phyloP scores from a whole-genome alignment of 2,329 filamentous ascomycete genomes.

The Fusarium praegraminearum region DNA sequence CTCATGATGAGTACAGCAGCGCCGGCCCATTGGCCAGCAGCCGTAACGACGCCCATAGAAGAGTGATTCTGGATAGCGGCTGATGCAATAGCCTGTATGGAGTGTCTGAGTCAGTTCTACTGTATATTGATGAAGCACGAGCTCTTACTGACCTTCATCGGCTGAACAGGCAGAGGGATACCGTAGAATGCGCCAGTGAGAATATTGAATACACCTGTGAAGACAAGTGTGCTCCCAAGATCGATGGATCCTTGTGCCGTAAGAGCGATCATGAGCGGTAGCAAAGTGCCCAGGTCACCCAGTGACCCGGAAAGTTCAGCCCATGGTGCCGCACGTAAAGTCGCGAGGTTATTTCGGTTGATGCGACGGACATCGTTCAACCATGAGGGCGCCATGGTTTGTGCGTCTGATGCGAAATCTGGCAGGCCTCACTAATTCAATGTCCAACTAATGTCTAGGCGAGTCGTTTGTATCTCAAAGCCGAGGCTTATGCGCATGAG shows the following conservation, averaged over 20 bases:
- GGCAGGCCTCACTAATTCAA: not conserved
- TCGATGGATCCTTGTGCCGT: constrained; percentile 82
- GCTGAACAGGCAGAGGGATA: constrained; percentile 90
- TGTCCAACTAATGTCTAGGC: not conserved
- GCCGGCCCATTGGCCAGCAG: constrained; percentile 81
- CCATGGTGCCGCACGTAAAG: constrained; percentile 60
- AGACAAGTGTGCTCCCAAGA: constrained; percentile 85
- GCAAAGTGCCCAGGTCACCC: constrained; percentile 89
- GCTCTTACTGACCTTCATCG: constrained; percentile 70
- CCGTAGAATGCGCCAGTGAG: constrained; percentile 85
- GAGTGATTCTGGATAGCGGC: constrained; percentile 78
- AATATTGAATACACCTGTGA: constrained; percentile 89
- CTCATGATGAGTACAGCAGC: constrained; percentile 80
- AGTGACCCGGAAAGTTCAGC: constrained; percentile 88
- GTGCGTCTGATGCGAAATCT: not conserved
- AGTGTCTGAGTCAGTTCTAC: not conserved
- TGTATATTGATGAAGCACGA: not conserved
- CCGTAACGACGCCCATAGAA: constrained; percentile 72
- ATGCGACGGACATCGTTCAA: constrained; percentile 48
- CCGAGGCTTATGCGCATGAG: not conserved
- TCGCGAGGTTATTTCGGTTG: constrained; percentile 63
- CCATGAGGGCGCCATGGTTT: constrained; percentile 46
- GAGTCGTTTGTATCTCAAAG: not conserved
- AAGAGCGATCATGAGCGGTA: constrained; percentile 90
- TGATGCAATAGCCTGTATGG: constrained; percentile 82